Evolutionary conservation across 495 filamentous ascomycete species (phyloP).

Genomic region (Aspergillus haitiensis): DNA sequence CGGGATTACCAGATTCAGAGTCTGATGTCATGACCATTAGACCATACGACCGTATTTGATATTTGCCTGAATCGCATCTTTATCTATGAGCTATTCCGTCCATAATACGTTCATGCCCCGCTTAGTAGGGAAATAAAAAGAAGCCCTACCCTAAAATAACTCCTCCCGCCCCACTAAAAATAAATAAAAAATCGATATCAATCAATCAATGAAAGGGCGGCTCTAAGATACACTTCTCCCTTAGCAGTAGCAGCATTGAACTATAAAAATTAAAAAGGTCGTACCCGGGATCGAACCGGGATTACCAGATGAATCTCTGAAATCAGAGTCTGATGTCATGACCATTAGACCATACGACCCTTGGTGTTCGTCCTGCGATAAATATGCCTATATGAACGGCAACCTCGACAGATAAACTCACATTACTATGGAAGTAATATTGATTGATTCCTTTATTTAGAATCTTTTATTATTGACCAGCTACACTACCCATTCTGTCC

Average conservation of each 20-base stretch:
- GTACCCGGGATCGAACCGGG: constrained; percentile 21
- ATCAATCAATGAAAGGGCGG: too few relatives aligned
- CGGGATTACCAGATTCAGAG: constrained; percentile 19
- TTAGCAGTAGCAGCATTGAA: too few relatives aligned
- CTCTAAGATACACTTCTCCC: too few relatives aligned
- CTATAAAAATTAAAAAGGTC: constrained; percentile 14
- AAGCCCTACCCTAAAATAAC: constrained; percentile 14
- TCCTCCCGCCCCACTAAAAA: constrained; percentile 11
- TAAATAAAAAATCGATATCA: constrained; percentile 5
- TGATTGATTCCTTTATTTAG: too few relatives aligned
- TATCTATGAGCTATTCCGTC: too few relatives aligned
- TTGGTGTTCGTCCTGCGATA: not conserved
- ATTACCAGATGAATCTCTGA: constrained; percentile 16
- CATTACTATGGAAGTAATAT: too few relatives aligned
- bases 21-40: constrained; percentile 9
- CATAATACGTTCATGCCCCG: too few relatives aligned
- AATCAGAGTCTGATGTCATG: constrained; percentile 21
- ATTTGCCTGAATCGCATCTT: too few relatives aligned
- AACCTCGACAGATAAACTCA: too few relatives aligned
- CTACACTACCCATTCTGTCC: too few relatives aligned
- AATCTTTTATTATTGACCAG: too few relatives aligned
- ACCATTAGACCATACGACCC: constrained; percentile 20
- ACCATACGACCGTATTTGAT: not conserved
- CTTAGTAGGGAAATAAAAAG: not conserved
- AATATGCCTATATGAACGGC: not conserved